These are phyloP conservation scores for Testicularia cyperi DNA, from an alignment of 1,284 basidiomycete species.

Conservation along the genomic window DNA sequence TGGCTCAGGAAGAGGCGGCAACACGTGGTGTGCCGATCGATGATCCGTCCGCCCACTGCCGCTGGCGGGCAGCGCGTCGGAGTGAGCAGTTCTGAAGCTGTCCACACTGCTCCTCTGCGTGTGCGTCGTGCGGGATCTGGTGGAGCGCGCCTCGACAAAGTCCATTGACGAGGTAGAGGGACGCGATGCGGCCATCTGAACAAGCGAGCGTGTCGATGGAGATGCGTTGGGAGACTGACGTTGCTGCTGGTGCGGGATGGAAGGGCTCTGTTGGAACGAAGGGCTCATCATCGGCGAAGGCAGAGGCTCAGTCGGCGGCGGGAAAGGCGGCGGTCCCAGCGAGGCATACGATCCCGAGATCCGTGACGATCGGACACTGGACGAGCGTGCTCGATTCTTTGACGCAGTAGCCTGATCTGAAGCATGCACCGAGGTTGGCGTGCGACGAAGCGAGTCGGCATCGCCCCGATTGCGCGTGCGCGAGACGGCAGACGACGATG, in stretches of 20 bases:
- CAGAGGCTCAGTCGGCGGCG: constrained; percentile 34
- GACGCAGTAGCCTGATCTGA: constrained; percentile 1
- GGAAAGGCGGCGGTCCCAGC: constrained; percentile 25
- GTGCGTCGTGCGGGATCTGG: constrained; percentile 12
- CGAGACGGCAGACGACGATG: constrained; percentile 14
- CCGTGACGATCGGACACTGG: constrained; percentile 23
- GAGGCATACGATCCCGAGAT: constrained; percentile 20
- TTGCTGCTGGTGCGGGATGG: no score
- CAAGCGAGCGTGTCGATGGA: no score
- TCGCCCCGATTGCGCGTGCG: no score
- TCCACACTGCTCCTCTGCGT: constrained; percentile 20
- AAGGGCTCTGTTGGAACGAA: constrained; percentile 9
- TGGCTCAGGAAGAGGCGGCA: constrained; percentile 12
- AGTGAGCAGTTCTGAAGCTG: constrained; percentile 29
- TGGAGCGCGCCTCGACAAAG: constrained; percentile 11
- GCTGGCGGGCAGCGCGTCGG: constrained; percentile 3
- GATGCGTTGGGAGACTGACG: no score
- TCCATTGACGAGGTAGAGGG: constrained; percentile 27
- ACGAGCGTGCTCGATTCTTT: constrained; percentile 11
- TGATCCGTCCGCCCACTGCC: no score
- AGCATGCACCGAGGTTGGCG: constrained; percentile 11
- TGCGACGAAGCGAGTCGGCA: constrained; percentile 15
- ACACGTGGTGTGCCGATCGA: constrained; percentile 1
- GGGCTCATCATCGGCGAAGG: constrained; percentile 26
- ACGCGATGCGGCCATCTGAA: no score